A percentile compares a stretch with the other conserved stretches of the same genome.
phyloP scores from a whole-genome alignment of 768 basidiomycete genomes.

The Mycena latifolia region DNA sequence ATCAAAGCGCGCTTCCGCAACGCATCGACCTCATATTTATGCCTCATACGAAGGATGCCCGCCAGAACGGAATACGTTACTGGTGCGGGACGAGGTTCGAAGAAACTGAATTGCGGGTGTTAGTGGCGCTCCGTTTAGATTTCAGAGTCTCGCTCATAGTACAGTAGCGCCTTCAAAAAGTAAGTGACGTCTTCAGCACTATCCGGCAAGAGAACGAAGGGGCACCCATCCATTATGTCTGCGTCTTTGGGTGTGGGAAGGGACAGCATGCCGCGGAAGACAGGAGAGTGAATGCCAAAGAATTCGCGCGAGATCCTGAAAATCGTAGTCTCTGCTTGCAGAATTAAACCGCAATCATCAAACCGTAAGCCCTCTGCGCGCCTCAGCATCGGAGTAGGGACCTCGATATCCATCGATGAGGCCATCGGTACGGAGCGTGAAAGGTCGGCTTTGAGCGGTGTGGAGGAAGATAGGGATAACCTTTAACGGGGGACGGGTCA shows the following conservation, averaged over 20 bases:
- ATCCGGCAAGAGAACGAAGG: conserved; percentile 29
- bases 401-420: no score
- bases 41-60: conserved; percentile 19
- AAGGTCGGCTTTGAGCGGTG: no score
- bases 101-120: conserved; percentile 4
- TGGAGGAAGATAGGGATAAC: no score
- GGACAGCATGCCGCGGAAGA: neutral
- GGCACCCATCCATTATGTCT: conserved; percentile 26
- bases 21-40: conserved; percentile 26
- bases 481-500: no score
- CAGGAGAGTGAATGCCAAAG: neutral
- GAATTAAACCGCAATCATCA: neutral
- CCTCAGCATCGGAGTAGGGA: no score
- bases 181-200: neutral
- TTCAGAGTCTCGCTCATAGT: neutral
- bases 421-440: no score
- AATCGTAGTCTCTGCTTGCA: neutral
- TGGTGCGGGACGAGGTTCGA: neutral
- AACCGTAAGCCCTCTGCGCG: neutral
- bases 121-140: neutral
- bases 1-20: conserved; percentile 19
- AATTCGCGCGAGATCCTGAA: neutral
- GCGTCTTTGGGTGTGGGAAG: neutral
- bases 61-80: conserved; percentile 1
- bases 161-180: conserved; percentile 14